Base-by-base conservation (phyloP, 805 yeast genomes). In the Sugiyamaella americana region DNA sequence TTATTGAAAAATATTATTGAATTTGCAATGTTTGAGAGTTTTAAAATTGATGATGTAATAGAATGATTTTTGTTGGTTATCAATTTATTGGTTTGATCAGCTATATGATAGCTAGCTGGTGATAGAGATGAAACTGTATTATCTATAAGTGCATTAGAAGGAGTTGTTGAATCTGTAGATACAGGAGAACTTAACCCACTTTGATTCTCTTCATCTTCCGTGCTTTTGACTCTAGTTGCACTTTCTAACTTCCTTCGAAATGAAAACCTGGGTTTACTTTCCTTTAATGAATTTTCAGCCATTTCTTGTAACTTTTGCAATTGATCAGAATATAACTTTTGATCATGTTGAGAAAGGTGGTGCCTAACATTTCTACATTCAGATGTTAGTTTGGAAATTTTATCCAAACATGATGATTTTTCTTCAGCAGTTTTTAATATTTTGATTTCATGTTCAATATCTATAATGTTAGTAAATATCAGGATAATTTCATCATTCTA, bases 261-360 rank as follows among this genome's bases (percentile, higher is more conserved):
- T 19, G 20, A 20, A 6, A 47, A 22, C 19, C 39, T n/a, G 8
- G 18, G 20, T 23, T 34, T 26, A 11, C 20, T 36, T 22, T 46
- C 18, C 17, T 22, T 34, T 19, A 37, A 40, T 3, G 24, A 39
- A n/a, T 40, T 30, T 24, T 40, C 40, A 21, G 43, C 26, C 20
- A 23, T 10, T 3, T 42, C 47, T 3, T 46, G 30, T 20, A 53
- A 41, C 5, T 22, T 36, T 4, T 39, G 47, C 18, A 55, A 38
- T 26, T 50, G 47, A 4, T 45, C 40, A 2, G 43, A 24, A 34
- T 56, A 56, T 3, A 34, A 16, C 47, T 56, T 43, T 13, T 47
- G 52, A 37, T 56, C 59, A 36, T 54, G 47, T 11, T 32, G 36
- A 1, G 58, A 52, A 6, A 53, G 50, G 5, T 16, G 18, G 19